A percentile compares a stretch with the other conserved stretches of the same genome.
Evolutionary conservation across 345 rosid genomes (phyloP).

Genomic region (Aquilaria yunnanensis): DNA sequence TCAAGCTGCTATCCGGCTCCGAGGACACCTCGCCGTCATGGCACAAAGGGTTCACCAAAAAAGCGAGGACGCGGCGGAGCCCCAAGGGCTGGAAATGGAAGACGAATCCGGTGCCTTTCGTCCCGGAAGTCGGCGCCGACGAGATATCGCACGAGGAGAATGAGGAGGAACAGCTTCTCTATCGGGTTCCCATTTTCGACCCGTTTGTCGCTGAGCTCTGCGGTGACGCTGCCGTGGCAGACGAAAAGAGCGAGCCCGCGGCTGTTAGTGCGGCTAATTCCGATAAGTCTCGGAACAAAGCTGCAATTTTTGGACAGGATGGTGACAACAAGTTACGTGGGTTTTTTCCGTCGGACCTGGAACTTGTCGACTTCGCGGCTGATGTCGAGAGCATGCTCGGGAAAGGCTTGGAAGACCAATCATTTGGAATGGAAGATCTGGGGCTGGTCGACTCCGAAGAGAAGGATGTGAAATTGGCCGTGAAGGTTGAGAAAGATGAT

Average conservation of each 20-base stretch:
- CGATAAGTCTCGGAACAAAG: neutral
- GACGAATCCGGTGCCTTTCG: conserved; percentile 32
- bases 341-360: conserved; percentile 70
- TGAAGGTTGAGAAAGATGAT: conserved; percentile 47
- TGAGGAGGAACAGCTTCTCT: conserved; percentile 77
- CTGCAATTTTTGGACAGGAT: neutral
- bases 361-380: conserved; percentile 84
- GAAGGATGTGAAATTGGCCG: conserved; percentile 15
- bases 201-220: conserved; percentile 50
- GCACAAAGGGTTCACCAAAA: conserved; percentile 77
- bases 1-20: conserved; percentile 12
- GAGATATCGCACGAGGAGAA: conserved; percentile 46
- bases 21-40: conserved; percentile 38
- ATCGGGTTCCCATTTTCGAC: conserved; percentile 77
- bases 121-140: conserved; percentile 69
- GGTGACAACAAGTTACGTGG: conserved; percentile 30
- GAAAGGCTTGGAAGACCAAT: conserved; percentile 55
- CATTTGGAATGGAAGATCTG: conserved; percentile 66
- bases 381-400: conserved; percentile 86
- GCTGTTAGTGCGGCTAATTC: conserved; percentile 16
- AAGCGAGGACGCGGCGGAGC: conserved; percentile 65
- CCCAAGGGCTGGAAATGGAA: conserved; percentile 18
- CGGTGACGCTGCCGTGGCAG: conserved; percentile 5
- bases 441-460: conserved; percentile 41
- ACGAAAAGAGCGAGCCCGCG: neutral